These are phyloP conservation scores for Pseudognaphalium luteoalbum DNA, from an alignment of 129 eudicot species.

Conservation along the genomic window DNA sequence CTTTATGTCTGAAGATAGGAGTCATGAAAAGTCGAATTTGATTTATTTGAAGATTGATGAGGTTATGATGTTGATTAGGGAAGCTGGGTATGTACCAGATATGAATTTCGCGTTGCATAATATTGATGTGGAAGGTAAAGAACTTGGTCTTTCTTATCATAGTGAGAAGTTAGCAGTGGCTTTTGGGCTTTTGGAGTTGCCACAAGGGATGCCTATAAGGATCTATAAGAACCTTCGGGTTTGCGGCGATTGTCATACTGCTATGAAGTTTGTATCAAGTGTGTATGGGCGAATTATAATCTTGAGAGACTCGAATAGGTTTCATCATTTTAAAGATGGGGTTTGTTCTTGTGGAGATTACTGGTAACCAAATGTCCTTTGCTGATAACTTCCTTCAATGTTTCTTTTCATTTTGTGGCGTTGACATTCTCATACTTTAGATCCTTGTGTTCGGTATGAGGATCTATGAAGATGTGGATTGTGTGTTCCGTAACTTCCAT, in stretches of 20 bases:
- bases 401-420: not conserved
- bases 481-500: not conserved
- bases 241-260: conserved; percentile 84
- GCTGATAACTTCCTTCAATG: not conserved
- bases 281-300: conserved; percentile 51
- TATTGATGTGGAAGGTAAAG: conserved; percentile 71
- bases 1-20: conserved; percentile 73
- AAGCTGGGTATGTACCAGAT: conserved; percentile 72
- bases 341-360: conserved; percentile 73
- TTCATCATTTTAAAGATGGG: conserved; percentile 73
- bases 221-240: conserved; percentile 70
- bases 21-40: conserved; percentile 36
- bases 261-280: conserved; percentile 66
- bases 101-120: conserved; percentile 75
- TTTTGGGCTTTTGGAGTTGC: conserved; percentile 62
- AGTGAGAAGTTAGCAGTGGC: conserved; percentile 89
- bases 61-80: conserved; percentile 48
- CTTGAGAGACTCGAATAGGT: conserved; percentile 74
- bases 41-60: conserved; percentile 63
- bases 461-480: not conserved
- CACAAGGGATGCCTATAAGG: conserved; percentile 46
- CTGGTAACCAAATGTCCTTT: conserved; percentile 43
- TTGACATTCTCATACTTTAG: not conserved
- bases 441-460: not conserved
- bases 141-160: conserved; percentile 71